phyloP scores from a whole-genome alignment of 1,139 yeast species.

The Komagataea norvegica region DNA sequence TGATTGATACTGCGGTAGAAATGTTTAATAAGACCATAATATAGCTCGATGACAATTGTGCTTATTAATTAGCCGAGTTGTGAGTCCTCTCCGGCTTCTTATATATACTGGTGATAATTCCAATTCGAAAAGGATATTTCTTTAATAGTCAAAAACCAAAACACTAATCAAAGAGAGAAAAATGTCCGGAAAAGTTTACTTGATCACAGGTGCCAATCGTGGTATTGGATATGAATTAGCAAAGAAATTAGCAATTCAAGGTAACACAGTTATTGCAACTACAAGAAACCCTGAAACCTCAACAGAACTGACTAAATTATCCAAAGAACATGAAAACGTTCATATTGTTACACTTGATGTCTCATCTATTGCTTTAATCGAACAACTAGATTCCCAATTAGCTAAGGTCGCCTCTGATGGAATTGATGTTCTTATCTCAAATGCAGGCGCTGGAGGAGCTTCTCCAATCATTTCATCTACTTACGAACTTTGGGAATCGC shows the following conservation, averaged over 20 bases:
- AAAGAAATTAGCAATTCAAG: conserved; percentile 17
- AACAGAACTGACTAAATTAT: conserved; percentile 12
- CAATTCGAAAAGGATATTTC: too few species aligned
- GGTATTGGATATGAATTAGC: conserved; percentile 32
- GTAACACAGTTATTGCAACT: conserved; percentile 26
- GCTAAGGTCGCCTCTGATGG: conserved; percentile 24
- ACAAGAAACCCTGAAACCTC: conserved; percentile 14
- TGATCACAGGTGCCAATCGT: conserved; percentile 26
- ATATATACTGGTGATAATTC: too few species aligned
- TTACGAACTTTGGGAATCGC: not conserved
- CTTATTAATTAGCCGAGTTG: too few species aligned
- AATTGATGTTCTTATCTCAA: conserved; percentile 46
- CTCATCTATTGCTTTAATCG: conserved; percentile 16
- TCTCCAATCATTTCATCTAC: conserved; percentile 3
- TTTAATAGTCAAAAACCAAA: too few species aligned
- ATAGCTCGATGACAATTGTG: too few species aligned
- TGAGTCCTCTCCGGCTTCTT: too few species aligned
- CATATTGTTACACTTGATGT: conserved; percentile 20
- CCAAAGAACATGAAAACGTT: conserved; percentile 9
- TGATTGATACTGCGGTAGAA: too few species aligned
- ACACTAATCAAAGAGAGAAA: too few species aligned
- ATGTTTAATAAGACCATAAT: too few species aligned
- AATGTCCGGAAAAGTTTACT: conserved; percentile 11
- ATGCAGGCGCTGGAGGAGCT: conserved; percentile 37
- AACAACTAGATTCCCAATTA: conserved; percentile 12